Evolutionary conservation across 306 rosid genomes (phyloP).

Genomic region (Notholithocarpus densiflorus): DNA sequence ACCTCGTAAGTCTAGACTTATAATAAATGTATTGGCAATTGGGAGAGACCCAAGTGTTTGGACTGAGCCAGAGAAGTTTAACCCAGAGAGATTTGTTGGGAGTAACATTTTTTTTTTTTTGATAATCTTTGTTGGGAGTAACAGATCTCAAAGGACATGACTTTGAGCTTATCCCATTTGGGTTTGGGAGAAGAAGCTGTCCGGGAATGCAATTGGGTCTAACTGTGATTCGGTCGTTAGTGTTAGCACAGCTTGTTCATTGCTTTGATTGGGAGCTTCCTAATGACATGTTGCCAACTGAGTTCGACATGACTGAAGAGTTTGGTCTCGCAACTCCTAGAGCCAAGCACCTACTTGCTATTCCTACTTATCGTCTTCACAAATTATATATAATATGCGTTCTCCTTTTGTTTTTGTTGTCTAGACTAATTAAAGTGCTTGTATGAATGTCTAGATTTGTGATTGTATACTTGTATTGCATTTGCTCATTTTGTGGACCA

Average conservation of each 20-base stretch:
- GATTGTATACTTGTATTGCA: too few species aligned
- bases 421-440: not conserved
- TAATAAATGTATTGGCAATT: slow-evolving; percentile 25
- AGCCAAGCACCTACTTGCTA: slow-evolving; percentile 20
- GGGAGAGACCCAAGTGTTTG: slow-evolving; percentile 27
- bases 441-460: not conserved
- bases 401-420: not conserved
- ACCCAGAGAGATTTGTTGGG: slow-evolving; percentile 34
- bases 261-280: slow-evolving; percentile 39
- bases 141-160: slow-evolving; percentile 17
- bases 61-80: slow-evolving; percentile 27
- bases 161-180: slow-evolving; percentile 6
- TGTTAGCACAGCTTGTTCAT: slow-evolving; percentile 36
- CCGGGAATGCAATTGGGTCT: slow-evolving; percentile 31
- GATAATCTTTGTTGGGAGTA: slow-evolving; percentile 8
- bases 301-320: slow-evolving; percentile 37
- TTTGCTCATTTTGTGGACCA: not conserved
- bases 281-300: slow-evolving; percentile 15
- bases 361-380: not conserved
- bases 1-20: slow-evolving; percentile 32
- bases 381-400: not conserved
- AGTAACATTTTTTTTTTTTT: too few species aligned
- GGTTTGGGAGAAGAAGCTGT: slow-evolving; percentile 35
- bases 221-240: slow-evolving; percentile 6
- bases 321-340: slow-evolving; percentile 24